Evolutionary conservation across 345 rosid species (phyloP).

Genomic region (Aethionema arabicum): DNA sequence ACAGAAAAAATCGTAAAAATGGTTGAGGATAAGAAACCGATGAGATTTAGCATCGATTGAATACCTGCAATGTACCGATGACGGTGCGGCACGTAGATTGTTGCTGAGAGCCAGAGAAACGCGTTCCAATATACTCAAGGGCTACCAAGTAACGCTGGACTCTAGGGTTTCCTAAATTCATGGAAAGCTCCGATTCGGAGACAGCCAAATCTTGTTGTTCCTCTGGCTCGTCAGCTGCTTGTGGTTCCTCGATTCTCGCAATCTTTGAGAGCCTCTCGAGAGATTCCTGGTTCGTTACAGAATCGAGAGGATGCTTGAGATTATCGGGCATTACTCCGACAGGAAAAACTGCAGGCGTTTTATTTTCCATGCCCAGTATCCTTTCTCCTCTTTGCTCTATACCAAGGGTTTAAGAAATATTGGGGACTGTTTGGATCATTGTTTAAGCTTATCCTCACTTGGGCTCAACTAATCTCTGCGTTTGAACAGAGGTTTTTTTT

Average conservation of each 20-base stretch:
- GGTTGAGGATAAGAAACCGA: neutral
- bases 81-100: constrained; percentile 71
- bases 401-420: constrained; percentile 17
- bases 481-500: too few species aligned
- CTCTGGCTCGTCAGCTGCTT: constrained; percentile 36
- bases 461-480: too few species aligned
- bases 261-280: constrained; percentile 48
- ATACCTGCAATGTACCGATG: constrained; percentile 82
- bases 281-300: constrained; percentile 24
- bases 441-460: neutral
- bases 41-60: neutral
- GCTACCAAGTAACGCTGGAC: constrained; percentile 82
- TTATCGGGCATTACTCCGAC: constrained; percentile 45
- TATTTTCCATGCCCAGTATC: constrained; percentile 12
- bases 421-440: neutral
- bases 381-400: neutral
- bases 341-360: too few species aligned
- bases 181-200: constrained; percentile 32
- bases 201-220: constrained; percentile 30
- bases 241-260: constrained; percentile 44
- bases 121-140: constrained; percentile 82
- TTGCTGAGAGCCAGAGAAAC: constrained; percentile 85
- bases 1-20: neutral
- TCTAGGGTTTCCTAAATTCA: constrained; percentile 51
- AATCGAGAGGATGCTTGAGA: constrained; percentile 38